Base-by-base conservation (phyloP, 306 rosid species). In the Cicer yamashitae region DNA sequence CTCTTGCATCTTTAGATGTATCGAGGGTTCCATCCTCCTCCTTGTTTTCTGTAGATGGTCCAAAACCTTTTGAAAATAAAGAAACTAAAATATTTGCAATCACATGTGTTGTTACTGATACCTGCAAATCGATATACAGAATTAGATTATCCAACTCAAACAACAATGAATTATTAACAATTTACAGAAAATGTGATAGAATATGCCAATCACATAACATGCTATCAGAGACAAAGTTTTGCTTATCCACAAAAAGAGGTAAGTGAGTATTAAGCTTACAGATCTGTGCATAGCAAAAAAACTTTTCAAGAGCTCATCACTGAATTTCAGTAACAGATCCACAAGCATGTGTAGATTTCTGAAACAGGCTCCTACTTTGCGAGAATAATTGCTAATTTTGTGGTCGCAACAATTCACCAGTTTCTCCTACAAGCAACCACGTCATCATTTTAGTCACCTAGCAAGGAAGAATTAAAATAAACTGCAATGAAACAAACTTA, bases 1-100 rank as follows among this genome's bases (percentile, higher is more conserved):
- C 67, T 34, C 22, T 60, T 37, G 67, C 67, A 60, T 60, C 96
- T 78, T 89, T 85, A 65, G 87, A 71, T n/a, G 72, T 22, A 67
- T 87, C 81, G 51, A 11, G 75, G 37, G 78, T 47, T 56, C 73
- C 91, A 70, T 88, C 88, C 1, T 84, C 86, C 47, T 62, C 94
- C n/a, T 86, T 79, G 17, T 78, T 87, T 75, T 91, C 93, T 13
- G 78, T 50, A 47, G 90, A 77, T 61, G 76, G 64, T n/a, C 89
- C 96, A 88, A 87, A 90, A 53, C 96, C 98, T 62, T 84, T 81
- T 0, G 92, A 84, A 84, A 67, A 89, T 82, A 94, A 80, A 44
- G 89, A 73, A 76, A 89, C 88, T 20, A 90, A 82, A 84, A 87
- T 73, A 74, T 80, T 88, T 47, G 97, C 94, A 53, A 90, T 87